Conservation (phyloP, 345 rosid species). For the Microcos paniculata region DNA sequence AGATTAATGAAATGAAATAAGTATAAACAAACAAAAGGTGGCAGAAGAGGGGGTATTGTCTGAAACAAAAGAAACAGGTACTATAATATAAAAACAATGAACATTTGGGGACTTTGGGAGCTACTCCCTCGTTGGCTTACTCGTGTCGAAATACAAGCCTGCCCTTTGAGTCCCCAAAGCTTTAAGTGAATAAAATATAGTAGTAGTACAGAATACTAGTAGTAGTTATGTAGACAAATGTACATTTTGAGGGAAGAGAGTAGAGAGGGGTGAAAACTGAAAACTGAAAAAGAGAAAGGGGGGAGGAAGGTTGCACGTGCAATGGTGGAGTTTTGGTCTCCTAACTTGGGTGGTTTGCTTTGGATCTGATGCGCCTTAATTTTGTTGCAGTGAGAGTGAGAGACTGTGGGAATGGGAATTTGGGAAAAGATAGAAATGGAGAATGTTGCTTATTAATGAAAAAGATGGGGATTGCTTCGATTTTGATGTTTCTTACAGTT, state of each 20-base stretch:
- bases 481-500: constrained; percentile 19
- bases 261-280: background rate
- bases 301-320: constrained; percentile 27
- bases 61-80: background rate
- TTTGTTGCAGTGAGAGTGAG: background rate
- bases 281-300: background rate
- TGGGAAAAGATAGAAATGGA: constrained; percentile 1
- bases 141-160: background rate
- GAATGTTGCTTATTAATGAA: constrained; percentile 36
- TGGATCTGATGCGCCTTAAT: constrained; percentile 35
- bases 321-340: background rate
- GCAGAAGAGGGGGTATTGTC: background rate
- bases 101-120: background rate
- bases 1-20: background rate
- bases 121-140: background rate
- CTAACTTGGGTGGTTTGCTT: constrained; percentile 13
- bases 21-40: background rate
- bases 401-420: background rate
- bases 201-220: background rate
- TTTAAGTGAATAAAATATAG: background rate
- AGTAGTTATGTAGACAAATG: too few species aligned
- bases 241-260: too few species aligned
- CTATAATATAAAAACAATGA: background rate
- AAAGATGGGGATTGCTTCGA: constrained; percentile 21
- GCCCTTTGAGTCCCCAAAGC: background rate